phyloP scores from a whole-genome alignment of 208 protist genomes.

The Trypanosoma caninum region DNA sequence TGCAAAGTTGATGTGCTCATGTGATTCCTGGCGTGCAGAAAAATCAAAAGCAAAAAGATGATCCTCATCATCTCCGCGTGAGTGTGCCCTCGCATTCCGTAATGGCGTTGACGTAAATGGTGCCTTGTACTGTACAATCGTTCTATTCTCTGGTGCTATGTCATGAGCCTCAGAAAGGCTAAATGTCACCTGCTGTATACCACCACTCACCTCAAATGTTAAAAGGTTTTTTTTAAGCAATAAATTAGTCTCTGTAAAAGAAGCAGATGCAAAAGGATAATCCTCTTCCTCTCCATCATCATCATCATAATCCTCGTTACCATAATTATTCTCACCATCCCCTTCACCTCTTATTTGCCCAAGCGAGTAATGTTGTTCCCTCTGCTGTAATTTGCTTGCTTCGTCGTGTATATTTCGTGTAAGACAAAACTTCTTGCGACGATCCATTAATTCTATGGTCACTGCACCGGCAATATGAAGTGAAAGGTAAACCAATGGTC shows the following conservation, averaged over 20 bases:
- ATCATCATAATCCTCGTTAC: background rate
- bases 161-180: conserved; percentile 39
- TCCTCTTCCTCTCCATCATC: conserved; percentile 29
- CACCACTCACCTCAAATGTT: conserved; percentile 62
- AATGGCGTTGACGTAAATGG: background rate
- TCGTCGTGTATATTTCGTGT: background rate
- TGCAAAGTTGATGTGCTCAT: conserved; percentile 55
- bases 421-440: background rate
- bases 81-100: background rate
- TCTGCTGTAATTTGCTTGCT: too few species aligned
- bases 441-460: conserved; percentile 60
- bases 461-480: conserved; percentile 50
- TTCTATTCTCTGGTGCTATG: conserved; percentile 34
- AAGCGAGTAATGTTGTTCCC: too few species aligned
- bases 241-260: conserved; percentile 41
- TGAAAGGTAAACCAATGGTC: conserved; percentile 54
- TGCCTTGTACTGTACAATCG: conserved; percentile 34
- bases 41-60: background rate
- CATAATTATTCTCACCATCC: background rate
- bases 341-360: background rate
- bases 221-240: conserved; percentile 63
- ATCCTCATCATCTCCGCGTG: background rate
- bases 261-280: conserved; percentile 43
- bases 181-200: conserved; percentile 38
- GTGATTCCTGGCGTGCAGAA: background rate